Evolutionary conservation across 352 stramenopile species (phyloP), one percentile per base, ranked within the genome.

Genomic region (Blastocystis sp.): DNA sequence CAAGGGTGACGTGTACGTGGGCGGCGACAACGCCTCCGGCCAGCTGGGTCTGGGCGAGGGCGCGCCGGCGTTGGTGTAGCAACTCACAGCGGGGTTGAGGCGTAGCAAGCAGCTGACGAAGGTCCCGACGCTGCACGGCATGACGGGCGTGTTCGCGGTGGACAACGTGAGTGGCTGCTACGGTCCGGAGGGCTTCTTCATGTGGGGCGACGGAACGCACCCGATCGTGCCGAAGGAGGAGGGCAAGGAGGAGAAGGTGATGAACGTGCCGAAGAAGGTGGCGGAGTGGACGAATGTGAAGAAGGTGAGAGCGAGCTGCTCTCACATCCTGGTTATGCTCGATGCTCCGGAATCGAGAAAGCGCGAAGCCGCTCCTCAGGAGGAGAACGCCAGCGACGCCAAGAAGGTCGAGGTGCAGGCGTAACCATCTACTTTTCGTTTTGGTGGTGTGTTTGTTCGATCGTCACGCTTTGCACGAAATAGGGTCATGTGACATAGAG

Each of bases 71-170:
- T 14, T 57, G 6, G 48, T 57, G 48, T 57, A 57, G 48, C 6
- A 57, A 57, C 14, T 14, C 9, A 24, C 7, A 38, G 21, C 10
- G 60, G 21, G 60, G 6, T 7, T 65, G 19, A 38, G 19, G 24
- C 21, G 60, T 65, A 65, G 60, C 21, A 24, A 17, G 38, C 1
- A 62, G 14, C 60, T 79, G 40, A 24, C 11, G 28, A 79, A 79
- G 69, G 69, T 79, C 42, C 11, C 57, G 10, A 24, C 60, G n/a
- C 69, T 48, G 21, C 40, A 42, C 42, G 69, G 69, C n/a, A 79
- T 79, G 69, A 34, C n/a, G 69, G 69, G 69, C 43, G 45, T 79
- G 9, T 79, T 79, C 69, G 69, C 69, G 6, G 38, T 63, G n/a
- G 69, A 54, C 40, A 48, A 64, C 17, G 69, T 79, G 19, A 79